These are phyloP conservation scores for Coffea eugenioides DNA, from an alignment of 257 asterid genomes.

Conservation along the genomic window DNA sequence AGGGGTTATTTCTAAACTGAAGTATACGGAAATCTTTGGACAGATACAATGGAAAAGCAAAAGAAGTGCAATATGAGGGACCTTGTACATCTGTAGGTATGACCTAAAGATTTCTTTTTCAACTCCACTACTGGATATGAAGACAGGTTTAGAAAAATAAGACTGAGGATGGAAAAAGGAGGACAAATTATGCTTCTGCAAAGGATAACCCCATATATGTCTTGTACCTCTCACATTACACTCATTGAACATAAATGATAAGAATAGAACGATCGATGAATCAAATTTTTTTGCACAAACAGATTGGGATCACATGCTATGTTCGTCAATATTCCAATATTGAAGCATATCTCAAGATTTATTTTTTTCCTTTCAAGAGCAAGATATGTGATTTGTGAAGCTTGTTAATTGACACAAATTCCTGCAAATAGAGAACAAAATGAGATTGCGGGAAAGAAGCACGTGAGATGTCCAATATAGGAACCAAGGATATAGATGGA, in stretches of 20 bases:
- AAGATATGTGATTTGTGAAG: neutral
- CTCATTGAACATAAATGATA: slow-evolving; percentile 4
- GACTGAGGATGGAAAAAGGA: neutral
- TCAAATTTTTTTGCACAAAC: neutral
- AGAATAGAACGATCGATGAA: neutral
- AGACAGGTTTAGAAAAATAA: neutral
- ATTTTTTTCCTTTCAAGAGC: too few relatives aligned
- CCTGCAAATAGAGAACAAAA: neutral
- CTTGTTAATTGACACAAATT: neutral
- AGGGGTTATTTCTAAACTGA: neutral
- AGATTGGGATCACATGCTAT: slow-evolving; percentile 9
- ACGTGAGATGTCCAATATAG: slow-evolving; percentile 2
- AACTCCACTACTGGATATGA: slow-evolving; percentile 8
- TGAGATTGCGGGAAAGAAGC: neutral
- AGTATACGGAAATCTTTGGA: slow-evolving; percentile 11
- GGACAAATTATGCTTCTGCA: neutral
- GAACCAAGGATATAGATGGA: neutral
- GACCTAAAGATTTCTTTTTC: neutral
- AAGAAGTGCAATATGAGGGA: slow-evolving; percentile 10
- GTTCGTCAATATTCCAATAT: slow-evolving; percentile 1
- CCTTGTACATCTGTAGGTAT: slow-evolving; percentile 25
- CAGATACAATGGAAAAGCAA: slow-evolving; percentile 21
- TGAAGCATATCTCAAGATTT: neutral
- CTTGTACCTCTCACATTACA: neutral
- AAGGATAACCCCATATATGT: neutral